phyloP scores from a whole-genome alignment of 352 stramenopile species.

The Elongisporangium anandrum region DNA sequence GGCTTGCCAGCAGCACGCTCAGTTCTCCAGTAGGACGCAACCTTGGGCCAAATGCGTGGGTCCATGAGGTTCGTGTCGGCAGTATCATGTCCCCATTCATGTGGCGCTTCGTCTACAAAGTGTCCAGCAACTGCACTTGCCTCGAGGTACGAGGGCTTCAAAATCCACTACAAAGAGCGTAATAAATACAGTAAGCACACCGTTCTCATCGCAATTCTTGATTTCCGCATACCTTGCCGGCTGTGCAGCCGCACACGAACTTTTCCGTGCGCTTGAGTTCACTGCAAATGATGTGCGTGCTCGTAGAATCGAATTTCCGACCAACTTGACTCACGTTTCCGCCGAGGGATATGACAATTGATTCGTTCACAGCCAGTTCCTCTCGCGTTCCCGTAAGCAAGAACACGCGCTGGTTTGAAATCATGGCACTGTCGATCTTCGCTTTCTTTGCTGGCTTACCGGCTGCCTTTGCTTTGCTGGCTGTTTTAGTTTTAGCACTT shows the following conservation, averaged over 20 bases:
- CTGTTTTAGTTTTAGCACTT: background rate
- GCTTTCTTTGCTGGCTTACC: constrained; percentile 2
- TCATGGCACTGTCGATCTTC: constrained; percentile 3
- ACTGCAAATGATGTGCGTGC: constrained; percentile 85
- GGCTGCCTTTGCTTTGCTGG: constrained; percentile 2
- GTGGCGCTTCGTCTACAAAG: constrained; percentile 66
- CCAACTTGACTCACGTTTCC: constrained; percentile 58
- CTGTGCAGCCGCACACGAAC: constrained; percentile 75
- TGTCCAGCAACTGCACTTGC: constrained; percentile 47
- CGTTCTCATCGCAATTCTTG: background rate
- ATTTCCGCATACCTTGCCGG: constrained; percentile 59
- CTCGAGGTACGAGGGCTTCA: constrained; percentile 80
- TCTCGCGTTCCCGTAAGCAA: constrained; percentile 73
- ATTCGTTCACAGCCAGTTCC: constrained; percentile 68
- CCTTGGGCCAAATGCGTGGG: constrained; percentile 63
- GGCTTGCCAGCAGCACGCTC: constrained; percentile 33
- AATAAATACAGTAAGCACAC: background rate
- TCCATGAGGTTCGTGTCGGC: constrained; percentile 65
- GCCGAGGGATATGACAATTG: constrained; percentile 64
- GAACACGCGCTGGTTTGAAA: constrained; percentile 40
- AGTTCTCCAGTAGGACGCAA: constrained; percentile 61
- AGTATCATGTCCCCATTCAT: constrained; percentile 67
- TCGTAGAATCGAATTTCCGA: constrained; percentile 60
- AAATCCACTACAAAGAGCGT: constrained; percentile 60
- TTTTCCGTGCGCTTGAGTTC: constrained; percentile 87